Evolutionary conservation across 2,329 filamentous ascomycete species (phyloP).

Genomic region (Dactylellina sp.): DNA sequence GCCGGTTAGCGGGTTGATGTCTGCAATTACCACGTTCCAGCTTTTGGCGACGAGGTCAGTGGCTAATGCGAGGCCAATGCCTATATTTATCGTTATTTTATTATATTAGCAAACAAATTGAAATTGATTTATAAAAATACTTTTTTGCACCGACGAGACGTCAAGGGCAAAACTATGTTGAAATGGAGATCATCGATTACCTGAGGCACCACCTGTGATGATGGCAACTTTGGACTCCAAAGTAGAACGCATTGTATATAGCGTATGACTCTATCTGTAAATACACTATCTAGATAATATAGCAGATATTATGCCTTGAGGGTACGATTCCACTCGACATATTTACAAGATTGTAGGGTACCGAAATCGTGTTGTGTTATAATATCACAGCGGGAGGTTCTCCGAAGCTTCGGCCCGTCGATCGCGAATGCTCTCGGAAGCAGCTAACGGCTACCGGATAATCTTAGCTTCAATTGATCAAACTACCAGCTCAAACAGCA

Average conservation of each 20-base stretch:
- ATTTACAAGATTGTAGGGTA: too few species aligned
- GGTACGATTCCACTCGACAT: too few species aligned
- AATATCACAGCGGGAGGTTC: slow-evolving; percentile 3
- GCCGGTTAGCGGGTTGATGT: slow-evolving; percentile 63
- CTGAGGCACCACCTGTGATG: slow-evolving; percentile 66
- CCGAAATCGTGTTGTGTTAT: slow-evolving; percentile 22
- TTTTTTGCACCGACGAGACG: too few species aligned
- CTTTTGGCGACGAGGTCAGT: slow-evolving; percentile 63
- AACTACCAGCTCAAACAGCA: background rate
- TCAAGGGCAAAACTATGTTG: too few species aligned
- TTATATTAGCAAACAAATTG: too few species aligned
- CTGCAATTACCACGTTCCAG: slow-evolving; percentile 66
- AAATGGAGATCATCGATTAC: too few species aligned
- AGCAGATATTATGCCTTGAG: too few species aligned
- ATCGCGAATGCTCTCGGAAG: slow-evolving; percentile 16
- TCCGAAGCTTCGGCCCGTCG: slow-evolving; percentile 52
- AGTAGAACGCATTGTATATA: background rate
- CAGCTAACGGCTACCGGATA: slow-evolving; percentile 8
- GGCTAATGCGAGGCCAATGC: slow-evolving; percentile 65
- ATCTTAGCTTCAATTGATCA: background rate
- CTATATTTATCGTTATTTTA: background rate
- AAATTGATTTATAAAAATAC: too few species aligned
- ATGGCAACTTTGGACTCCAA: slow-evolving; percentile 63
- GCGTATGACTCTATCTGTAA: too few species aligned
- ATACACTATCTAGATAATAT: too few species aligned